phyloP scores from a whole-genome alignment of 2,329 filamentous ascomycete genomes.

The Didymella arachidicola region DNA sequence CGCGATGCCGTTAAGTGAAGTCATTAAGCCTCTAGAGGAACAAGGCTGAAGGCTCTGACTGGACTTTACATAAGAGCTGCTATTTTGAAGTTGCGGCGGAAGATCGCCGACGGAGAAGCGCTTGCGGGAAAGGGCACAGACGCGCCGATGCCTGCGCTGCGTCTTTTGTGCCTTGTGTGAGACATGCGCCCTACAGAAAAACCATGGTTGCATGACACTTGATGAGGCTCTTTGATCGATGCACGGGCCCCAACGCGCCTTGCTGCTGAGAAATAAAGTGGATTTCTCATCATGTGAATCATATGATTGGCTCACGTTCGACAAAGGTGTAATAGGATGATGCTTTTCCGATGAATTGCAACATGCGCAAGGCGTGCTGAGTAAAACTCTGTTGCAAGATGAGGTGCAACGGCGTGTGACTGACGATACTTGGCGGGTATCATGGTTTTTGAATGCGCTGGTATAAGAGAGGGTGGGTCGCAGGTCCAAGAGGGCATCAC shows the following conservation, averaged over 20 bases:
- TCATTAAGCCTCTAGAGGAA: conserved; percentile 23
- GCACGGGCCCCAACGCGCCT: conserved; percentile 18
- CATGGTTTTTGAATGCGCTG: conserved; percentile 6
- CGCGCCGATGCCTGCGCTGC: not conserved
- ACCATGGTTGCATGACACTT: conserved; percentile 14
- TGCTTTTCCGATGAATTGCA: conserved; percentile 16
- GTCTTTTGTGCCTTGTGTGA: conserved; percentile 6
- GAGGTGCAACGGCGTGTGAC: conserved; percentile 21
- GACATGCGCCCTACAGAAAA: conserved; percentile 10
- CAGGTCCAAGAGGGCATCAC: conserved; percentile 9
- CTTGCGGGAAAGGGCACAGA: conserved; percentile 22
- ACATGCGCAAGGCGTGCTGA: conserved; percentile 20
- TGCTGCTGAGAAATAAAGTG: conserved; percentile 19
- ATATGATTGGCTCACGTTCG: conserved; percentile 11
- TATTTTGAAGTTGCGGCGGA: conserved; percentile 12
- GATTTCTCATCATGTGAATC: conserved; percentile 6
- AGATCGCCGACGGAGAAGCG: conserved; percentile 25
- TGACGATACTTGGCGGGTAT: conserved; percentile 23
- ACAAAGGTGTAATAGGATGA: conserved; percentile 17
- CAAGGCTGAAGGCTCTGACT: conserved; percentile 13
- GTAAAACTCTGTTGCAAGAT: conserved; percentile 22
- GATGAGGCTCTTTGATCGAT: conserved; percentile 16
- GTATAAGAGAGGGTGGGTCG: conserved; percentile 22
- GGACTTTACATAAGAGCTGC: conserved; percentile 19
- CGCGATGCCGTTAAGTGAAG: conserved; percentile 26